Base-by-base conservation (phyloP, 225 moss, liverwort and hornwort species). In the Physcomitrium patens region DNA sequence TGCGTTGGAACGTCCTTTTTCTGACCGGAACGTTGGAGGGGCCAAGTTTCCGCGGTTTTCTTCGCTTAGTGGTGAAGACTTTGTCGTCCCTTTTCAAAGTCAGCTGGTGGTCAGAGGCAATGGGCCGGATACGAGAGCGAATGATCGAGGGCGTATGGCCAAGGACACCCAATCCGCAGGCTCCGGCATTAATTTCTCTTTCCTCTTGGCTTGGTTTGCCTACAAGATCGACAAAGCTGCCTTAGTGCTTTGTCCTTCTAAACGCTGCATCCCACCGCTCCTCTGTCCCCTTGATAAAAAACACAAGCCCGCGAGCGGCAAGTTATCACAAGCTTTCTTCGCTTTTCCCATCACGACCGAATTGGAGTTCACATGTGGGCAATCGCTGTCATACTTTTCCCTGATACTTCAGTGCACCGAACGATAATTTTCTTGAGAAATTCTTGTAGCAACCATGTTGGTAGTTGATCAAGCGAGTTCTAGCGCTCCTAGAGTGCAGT, bases 41-140 rank as follows among this genome's bases (percentile, higher is more conserved):
- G 61, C 66, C 67, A 44, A 26, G 50, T 75, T 53, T 65, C 83
- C 74, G 68, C 62, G 76, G 76, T 50, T 52, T 77, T 77, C 76
- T 53, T 50, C 68, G 1, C 43, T 0, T 18, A 12, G 14, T 22
- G n/a, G 52, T 62, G 69, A 61, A 69, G 76, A 77, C 76, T 77
- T 62, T 42, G 49, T 77, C 76, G 61, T 68, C 43, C 19, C 27
- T 10, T 31, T 61, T 58, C 31, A 61, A 61, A 61, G 60, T 61
- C 60, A 61, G 60, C 60, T 19, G 12, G 12, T 7, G 15, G 60
- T 61, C 60, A 61, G 60, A 61, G 12, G 12, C 22, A 26, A 10
- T 56, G 60, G 11, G 12, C 12, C 5, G 10, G 15, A 61, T 28
- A 24, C 5, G 26, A 12, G 23, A 61, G 26, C 23, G 7, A 24